These are phyloP conservation scores for Jaltomata sinuosa DNA, from an alignment of 257 asterid genomes.

Conservation along the genomic window DNA sequence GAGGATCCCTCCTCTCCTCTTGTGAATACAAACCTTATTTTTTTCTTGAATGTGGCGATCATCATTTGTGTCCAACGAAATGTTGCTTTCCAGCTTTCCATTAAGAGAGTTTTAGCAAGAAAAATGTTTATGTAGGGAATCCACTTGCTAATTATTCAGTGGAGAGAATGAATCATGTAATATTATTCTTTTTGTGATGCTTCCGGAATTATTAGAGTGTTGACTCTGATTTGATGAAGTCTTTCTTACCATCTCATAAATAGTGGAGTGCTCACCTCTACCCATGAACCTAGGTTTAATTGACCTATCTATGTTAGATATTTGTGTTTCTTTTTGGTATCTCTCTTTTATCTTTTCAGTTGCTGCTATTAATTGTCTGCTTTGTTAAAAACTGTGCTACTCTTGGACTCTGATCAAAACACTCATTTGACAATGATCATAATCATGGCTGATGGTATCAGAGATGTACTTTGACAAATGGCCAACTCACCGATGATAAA, in stretches of 20 bases:
- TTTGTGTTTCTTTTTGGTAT: not conserved
- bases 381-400: not conserved
- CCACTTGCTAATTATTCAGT: not conserved
- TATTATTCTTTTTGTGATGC: not conserved
- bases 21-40: not conserved
- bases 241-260: not conserved
- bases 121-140: not conserved
- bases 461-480: not conserved
- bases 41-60: not conserved
- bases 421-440: not conserved
- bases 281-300: not conserved
- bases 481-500: not conserved
- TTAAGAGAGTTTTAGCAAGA: not conserved
- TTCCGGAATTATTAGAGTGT: not conserved
- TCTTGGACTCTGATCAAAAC: not conserved
- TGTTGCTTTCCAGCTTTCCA: not conserved
- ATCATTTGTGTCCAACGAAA: not conserved
- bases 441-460: not conserved
- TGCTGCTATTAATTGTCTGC: not conserved
- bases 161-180: not conserved
- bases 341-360: not conserved
- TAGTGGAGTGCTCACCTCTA: not conserved
- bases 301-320: not conserved
- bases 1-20: not conserved
- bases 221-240: not conserved